Evolutionary conservation across 192 early-diverging fungal species (phyloP).

Genomic region (Coemansia sp.): DNA sequence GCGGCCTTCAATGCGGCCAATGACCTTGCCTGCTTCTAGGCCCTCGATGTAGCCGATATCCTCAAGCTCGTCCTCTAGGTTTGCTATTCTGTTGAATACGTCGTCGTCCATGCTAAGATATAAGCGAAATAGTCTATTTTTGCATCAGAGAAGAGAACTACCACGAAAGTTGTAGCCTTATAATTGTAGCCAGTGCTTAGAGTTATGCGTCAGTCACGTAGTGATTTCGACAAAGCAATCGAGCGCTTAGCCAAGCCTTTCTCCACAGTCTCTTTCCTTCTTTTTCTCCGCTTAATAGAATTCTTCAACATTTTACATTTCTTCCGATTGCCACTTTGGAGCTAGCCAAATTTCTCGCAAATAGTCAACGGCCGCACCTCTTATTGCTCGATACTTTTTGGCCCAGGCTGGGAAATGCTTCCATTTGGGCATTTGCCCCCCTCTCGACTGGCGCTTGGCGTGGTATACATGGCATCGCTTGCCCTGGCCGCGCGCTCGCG

Average conservation of each 20-base stretch:
- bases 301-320: not conserved
- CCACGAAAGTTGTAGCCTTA: not conserved
- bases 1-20: constrained; percentile 38
- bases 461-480: not conserved
- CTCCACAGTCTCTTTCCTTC: not conserved
- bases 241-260: not conserved
- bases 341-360: not conserved
- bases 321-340: not conserved
- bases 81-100: not conserved
- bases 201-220: not conserved
- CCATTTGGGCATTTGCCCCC: not conserved
- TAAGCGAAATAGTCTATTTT: not conserved
- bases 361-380: not conserved
- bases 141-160: no score
- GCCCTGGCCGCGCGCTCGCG: constrained; percentile 1
- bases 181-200: not conserved
- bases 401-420: not conserved
- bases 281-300: not conserved
- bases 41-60: constrained; percentile 32
- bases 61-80: constrained; percentile 19
- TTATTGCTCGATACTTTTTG: not conserved
- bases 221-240: not conserved
- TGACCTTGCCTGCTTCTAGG: constrained; percentile 21
- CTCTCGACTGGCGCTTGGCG: constrained; percentile 2
- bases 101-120: not conserved